phyloP scores from a whole-genome alignment of 371 early-diverging fungal genomes.

The Mortierella sp. region DNA sequence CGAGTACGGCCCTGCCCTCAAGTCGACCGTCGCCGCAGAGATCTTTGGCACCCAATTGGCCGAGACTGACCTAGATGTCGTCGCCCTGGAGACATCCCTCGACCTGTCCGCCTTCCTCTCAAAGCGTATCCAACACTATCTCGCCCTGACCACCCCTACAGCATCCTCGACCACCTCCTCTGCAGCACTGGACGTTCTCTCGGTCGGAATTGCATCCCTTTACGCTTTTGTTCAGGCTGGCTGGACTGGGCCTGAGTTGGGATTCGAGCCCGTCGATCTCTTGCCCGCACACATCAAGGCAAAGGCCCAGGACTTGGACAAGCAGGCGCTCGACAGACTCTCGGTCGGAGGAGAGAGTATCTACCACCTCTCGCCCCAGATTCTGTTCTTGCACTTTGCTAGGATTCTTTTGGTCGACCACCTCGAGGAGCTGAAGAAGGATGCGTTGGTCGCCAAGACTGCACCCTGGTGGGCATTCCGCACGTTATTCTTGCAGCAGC shows the following conservation, averaged over 20 bases:
- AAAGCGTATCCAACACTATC: constrained; percentile 28
- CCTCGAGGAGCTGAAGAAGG: constrained; percentile 26
- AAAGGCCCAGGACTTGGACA: constrained; percentile 56
- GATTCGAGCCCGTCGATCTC: constrained; percentile 55
- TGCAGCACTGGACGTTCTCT: constrained; percentile 56
- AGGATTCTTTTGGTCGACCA: constrained; percentile 72
- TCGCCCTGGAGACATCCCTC: constrained; percentile 27
- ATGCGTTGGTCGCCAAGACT: constrained; percentile 44
- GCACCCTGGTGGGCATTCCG: constrained; percentile 86
- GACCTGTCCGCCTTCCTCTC: constrained; percentile 36
- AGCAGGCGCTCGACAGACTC: constrained; percentile 59
- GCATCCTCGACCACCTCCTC: constrained; percentile 26
- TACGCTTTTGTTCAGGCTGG: constrained; percentile 76
- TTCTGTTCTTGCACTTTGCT: constrained; percentile 78
- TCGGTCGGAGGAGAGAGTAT: constrained; percentile 88
- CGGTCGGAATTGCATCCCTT: constrained; percentile 68
- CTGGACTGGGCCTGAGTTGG: constrained; percentile 76
- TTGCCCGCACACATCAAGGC: constrained; percentile 57
- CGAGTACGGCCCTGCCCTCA: constrained; percentile 44
- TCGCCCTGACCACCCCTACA: constrained; percentile 15
- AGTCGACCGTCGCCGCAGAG: constrained; percentile 29
- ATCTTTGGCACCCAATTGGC: constrained; percentile 45
- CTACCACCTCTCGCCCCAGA: constrained; percentile 81
- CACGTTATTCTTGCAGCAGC: constrained; percentile 82
- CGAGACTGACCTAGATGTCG: constrained; percentile 25